These are phyloP conservation scores for Blastocladiella emersonii DNA, from an alignment of 371 early-diverging fungal species.

Conservation along the genomic window DNA sequence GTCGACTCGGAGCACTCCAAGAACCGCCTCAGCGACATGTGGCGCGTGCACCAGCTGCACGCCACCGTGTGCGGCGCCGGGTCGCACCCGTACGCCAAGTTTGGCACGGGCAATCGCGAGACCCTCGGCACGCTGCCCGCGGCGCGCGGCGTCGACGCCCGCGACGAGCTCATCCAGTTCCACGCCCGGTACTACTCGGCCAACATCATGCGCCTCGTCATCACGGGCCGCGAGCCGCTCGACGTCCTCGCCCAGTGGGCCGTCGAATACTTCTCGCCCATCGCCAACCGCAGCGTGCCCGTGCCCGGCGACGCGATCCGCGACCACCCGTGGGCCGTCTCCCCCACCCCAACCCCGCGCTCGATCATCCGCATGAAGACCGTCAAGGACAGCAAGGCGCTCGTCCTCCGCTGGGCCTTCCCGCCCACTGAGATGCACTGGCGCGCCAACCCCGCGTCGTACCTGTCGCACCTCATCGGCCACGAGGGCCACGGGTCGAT, in stretches of 20 bases:
- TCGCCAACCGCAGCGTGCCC: slow-evolving; percentile 54
- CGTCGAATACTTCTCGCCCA: slow-evolving; percentile 56
- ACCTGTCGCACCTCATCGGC: slow-evolving; percentile 64
- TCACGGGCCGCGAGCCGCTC: slow-evolving; percentile 76
- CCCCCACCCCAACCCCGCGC: slow-evolving; percentile 56
- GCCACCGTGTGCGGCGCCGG: slow-evolving; percentile 62
- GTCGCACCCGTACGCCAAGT: slow-evolving; percentile 69
- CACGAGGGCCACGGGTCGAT: slow-evolving; percentile 78
- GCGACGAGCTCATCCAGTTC: slow-evolving; percentile 73
- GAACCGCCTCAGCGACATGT: slow-evolving; percentile 69
- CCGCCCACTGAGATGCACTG: slow-evolving; percentile 47
- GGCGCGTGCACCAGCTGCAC: slow-evolving; percentile 76
- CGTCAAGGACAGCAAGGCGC: slow-evolving; percentile 58
- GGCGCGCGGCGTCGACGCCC: slow-evolving; percentile 55
- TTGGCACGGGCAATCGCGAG: slow-evolving; percentile 73
- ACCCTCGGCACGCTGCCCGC: slow-evolving; percentile 67
- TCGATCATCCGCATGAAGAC: slow-evolving; percentile 42
- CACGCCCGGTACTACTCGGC: slow-evolving; percentile 80
- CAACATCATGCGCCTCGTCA: slow-evolving; percentile 86
- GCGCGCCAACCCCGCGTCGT: slow-evolving; percentile 41
- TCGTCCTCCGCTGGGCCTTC: slow-evolving; percentile 75
- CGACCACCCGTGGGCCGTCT: slow-evolving; percentile 58
- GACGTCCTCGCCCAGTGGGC: slow-evolving; percentile 69
- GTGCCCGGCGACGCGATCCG: slow-evolving; percentile 44
- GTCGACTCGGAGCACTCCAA: slow-evolving; percentile 93